A percentile compares a stretch with the other conserved stretches of the same genome.
Evolutionary conservation across 2,329 filamentous ascomycete genomes (phyloP).

Genomic region (Graphium sp.): DNA sequence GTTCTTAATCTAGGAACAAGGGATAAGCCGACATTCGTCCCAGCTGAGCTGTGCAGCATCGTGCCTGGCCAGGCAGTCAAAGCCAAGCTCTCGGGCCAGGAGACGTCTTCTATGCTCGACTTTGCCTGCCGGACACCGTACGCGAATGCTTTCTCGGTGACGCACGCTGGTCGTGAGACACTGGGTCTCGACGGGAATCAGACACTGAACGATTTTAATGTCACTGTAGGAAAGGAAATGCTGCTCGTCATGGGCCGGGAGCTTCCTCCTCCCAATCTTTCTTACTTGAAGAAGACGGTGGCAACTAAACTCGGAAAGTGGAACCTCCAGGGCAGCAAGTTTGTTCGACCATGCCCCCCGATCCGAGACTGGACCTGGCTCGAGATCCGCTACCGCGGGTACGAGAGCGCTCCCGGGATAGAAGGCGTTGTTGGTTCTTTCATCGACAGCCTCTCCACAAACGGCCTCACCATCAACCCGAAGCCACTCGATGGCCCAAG

Average conservation of each 20-base stretch:
- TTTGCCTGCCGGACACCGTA: slow-evolving; percentile 54
- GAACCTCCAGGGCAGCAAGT: slow-evolving; percentile 47
- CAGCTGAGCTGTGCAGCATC: slow-evolving; percentile 48
- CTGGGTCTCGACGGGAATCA: slow-evolving; percentile 36
- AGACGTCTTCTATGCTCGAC: slow-evolving; percentile 52
- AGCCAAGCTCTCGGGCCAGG: slow-evolving; percentile 32
- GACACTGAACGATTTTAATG: slow-evolving; percentile 33
- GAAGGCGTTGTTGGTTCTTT: no score
- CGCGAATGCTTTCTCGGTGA: slow-evolving; percentile 51
- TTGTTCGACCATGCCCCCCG: slow-evolving; percentile 27
- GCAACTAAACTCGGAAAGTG: slow-evolving; percentile 38
- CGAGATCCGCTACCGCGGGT: slow-evolving; percentile 14
- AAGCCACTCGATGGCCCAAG: no score
- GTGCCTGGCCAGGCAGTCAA: slow-evolving; percentile 40
- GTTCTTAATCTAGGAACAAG: slow-evolving; percentile 49
- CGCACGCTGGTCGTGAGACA: slow-evolving; percentile 33
- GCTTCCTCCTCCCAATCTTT: slow-evolving; percentile 39
- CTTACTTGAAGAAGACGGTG: slow-evolving; percentile 27
- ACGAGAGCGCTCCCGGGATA: slow-evolving; percentile 1
- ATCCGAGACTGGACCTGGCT: slow-evolving; percentile 35
- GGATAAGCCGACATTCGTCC: slow-evolving; percentile 43
- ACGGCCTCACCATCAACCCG: no score
- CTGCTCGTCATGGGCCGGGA: slow-evolving; percentile 60
- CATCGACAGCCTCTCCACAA: no score
- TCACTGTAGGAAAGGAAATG: slow-evolving; percentile 42